Conservation (phyloP, 2,329 filamentous ascomycete genomes). For the Ophiostoma tasmaniense region DNA sequence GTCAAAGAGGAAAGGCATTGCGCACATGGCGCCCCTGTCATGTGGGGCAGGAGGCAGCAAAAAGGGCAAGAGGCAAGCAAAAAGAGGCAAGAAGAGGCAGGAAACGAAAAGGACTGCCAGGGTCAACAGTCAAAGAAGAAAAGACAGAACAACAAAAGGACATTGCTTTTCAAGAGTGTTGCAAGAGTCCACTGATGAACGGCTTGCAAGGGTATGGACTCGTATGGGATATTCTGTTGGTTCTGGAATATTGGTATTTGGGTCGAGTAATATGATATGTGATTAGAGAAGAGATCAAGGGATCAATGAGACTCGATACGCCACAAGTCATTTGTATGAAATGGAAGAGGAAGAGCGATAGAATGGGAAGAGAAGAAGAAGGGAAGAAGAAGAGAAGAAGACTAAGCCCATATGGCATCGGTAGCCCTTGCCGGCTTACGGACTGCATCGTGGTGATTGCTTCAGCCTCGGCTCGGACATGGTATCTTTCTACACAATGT, state of each 20-base stretch:
- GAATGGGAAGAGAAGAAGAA: background rate
- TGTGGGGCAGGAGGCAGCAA: background rate
- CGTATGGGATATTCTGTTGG: background rate
- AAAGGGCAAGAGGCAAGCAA: no score
- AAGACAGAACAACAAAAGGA: background rate
- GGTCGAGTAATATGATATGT: background rate
- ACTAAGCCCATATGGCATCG: background rate
- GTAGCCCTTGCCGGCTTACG: background rate
- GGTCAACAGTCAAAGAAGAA: no score
- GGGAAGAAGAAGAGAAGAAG: background rate
- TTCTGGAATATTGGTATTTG: background rate
- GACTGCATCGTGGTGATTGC: background rate
- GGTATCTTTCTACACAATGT: no score
- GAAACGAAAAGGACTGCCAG: background rate
- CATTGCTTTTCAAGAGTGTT: background rate
- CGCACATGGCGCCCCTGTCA: slow-evolving; percentile 19
- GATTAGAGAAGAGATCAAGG: background rate
- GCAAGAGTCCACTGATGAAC: background rate
- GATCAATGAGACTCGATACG: background rate
- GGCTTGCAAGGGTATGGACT: background rate
- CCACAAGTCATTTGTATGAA: background rate
- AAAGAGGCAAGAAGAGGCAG: background rate
- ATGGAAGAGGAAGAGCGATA: background rate
- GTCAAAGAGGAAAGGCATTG: slow-evolving; percentile 16
- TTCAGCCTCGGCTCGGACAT: background rate